A percentile compares a stretch with the other conserved stretches of the same genome.
Conservation (phyloP, 352 stramenopile genomes). For the Pythium aquatile region DNA sequence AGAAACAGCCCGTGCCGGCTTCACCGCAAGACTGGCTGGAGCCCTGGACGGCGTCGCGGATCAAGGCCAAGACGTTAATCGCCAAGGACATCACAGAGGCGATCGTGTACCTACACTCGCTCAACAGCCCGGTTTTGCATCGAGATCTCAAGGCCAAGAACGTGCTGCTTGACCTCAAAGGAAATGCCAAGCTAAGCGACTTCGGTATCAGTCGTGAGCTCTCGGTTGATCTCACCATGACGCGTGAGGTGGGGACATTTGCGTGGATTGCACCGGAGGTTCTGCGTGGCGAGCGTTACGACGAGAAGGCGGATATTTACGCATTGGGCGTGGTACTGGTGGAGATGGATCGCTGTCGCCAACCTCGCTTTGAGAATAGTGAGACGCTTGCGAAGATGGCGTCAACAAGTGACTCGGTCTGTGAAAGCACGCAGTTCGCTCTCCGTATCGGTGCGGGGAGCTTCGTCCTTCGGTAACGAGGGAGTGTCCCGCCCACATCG, state of each 20-base stretch:
- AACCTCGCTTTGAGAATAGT: conserved; percentile 3
- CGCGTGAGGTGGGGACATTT: conserved; percentile 22
- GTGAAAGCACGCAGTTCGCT: conserved; percentile 22
- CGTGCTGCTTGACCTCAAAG: conserved; percentile 11
- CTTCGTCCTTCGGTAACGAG: conserved; percentile 14
- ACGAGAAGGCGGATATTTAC: conserved; percentile 32
- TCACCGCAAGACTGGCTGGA: background rate
- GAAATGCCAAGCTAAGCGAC: conserved; percentile 17
- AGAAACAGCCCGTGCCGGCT: background rate
- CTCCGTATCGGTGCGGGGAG: conserved; percentile 18
- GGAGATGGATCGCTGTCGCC: conserved; percentile 23
- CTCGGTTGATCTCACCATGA: conserved; percentile 22
- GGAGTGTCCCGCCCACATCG: conserved; percentile 13
- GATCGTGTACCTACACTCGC: conserved; percentile 24
- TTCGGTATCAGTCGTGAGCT: conserved; percentile 16
- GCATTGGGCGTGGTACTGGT: conserved; percentile 27
- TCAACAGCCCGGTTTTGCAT: conserved; percentile 15
- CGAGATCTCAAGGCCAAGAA: conserved; percentile 21
- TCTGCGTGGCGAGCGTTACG: conserved; percentile 25
- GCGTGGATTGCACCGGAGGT: conserved; percentile 31
- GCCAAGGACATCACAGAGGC: conserved; percentile 16
- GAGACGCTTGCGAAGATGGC: too few species aligned
- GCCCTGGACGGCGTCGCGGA: background rate
- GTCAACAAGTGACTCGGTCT: too few species aligned
- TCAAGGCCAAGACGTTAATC: conserved; percentile 6